Evolutionary conservation across 306 rosid species (phyloP).

Genomic region (Cucurbita argyrosperma): DNA sequence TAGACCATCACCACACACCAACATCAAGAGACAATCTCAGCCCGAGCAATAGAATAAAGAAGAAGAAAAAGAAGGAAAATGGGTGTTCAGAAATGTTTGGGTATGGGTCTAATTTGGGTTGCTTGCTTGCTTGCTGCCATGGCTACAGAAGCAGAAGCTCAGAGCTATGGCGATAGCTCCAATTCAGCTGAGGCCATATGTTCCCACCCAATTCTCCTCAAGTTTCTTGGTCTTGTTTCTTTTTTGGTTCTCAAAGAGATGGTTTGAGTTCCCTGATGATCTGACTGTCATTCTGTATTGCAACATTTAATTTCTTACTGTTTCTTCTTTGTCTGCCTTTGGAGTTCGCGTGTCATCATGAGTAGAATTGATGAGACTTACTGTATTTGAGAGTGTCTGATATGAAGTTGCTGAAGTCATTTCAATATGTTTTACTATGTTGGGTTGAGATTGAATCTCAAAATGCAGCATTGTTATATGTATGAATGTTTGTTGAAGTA

Average conservation of each 20-base stretch:
- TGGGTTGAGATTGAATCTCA: background rate
- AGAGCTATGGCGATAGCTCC: background rate
- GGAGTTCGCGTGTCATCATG: background rate
- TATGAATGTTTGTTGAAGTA: background rate
- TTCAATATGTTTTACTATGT: background rate
- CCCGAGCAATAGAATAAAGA: background rate
- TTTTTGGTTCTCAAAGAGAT: background rate
- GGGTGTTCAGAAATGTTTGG: background rate
- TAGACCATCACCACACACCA: background rate
- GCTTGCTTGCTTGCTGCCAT: background rate
- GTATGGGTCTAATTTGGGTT: background rate
- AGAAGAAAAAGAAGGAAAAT: background rate
- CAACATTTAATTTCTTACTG: background rate
- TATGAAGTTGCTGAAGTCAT: background rate
- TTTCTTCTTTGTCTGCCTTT: background rate
- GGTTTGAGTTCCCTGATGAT: background rate
- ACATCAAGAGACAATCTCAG: background rate
- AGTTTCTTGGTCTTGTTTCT: background rate
- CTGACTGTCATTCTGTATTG: background rate
- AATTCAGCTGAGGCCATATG: background rate
- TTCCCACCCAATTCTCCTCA: background rate
- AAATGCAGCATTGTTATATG: background rate
- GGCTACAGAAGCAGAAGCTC: constrained; percentile 3
- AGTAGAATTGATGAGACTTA: background rate
- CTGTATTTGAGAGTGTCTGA: background rate